Conservation (phyloP, 106 monocot species). For the Posidonia australis region DNA sequence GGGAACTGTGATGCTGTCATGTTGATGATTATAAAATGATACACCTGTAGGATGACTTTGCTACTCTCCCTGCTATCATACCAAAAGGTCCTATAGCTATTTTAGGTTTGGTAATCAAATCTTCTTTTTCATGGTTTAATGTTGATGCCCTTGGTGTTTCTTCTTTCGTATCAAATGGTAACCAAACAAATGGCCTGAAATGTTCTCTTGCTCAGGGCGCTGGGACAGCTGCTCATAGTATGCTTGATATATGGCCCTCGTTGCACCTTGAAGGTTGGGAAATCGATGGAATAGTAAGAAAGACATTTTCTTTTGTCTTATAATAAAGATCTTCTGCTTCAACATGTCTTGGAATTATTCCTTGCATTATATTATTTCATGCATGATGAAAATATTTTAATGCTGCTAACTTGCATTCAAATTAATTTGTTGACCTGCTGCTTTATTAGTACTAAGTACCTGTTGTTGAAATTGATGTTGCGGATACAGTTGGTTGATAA, state of each 20-base stretch:
- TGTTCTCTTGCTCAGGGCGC: slow-evolving; percentile 38
- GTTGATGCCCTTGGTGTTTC: background rate
- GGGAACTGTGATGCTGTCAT: too few relatives aligned
- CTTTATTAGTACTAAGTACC: too few relatives aligned
- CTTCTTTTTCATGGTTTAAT: background rate
- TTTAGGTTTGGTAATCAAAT: slow-evolving; percentile 71
- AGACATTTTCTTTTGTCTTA: background rate
- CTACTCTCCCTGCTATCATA: slow-evolving; percentile 73
- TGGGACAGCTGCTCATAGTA: slow-evolving; percentile 73
- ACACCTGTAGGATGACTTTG: slow-evolving; percentile 71
- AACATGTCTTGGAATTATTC: too few relatives aligned
- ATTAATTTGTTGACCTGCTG: too few relatives aligned
- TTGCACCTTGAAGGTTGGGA: slow-evolving; percentile 84
- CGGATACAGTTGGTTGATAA: slow-evolving; percentile 60
- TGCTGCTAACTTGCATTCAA: too few relatives aligned
- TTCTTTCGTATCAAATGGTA: background rate
- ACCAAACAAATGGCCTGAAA: background rate
- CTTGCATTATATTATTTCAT: too few relatives aligned
- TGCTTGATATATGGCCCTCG: slow-evolving; percentile 72
- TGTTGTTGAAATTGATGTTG: too few relatives aligned
- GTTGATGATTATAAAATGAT: background rate
- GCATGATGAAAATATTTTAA: too few relatives aligned
- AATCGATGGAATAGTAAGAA: slow-evolving; percentile 73
- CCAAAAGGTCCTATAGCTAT: slow-evolving; percentile 82
- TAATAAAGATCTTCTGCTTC: too few relatives aligned